These are phyloP conservation scores for Orbilia brochopaga DNA, from an alignment of 2,329 filamentous ascomycete species.

Conservation along the genomic window DNA sequence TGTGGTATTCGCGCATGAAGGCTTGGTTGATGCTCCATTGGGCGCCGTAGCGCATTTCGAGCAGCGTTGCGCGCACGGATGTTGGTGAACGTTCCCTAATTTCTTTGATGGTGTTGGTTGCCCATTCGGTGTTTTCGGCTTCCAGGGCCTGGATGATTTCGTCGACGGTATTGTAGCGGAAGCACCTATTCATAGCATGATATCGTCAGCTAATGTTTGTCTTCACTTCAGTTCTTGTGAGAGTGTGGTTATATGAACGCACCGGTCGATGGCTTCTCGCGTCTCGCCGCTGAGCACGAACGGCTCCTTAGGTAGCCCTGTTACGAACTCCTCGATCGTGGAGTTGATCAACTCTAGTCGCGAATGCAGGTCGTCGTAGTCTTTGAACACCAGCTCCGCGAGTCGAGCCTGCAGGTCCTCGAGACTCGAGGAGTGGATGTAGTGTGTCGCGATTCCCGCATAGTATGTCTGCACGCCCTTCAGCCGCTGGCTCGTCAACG, in stretches of 20 bases:
- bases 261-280: slow-evolving; percentile 79
- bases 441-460: slow-evolving; percentile 91
- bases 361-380: slow-evolving; percentile 69
- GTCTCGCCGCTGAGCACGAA: slow-evolving; percentile 72
- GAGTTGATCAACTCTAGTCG: slow-evolving; percentile 77
- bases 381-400: slow-evolving; percentile 85
- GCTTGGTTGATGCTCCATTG: slow-evolving; percentile 82
- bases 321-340: slow-evolving; percentile 90
- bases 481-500: slow-evolving; percentile 83
- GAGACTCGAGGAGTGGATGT: slow-evolving; percentile 88
- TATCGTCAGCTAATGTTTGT: neutral
- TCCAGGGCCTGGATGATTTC: slow-evolving; percentile 74
- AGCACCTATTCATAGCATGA: slow-evolving; percentile 62
- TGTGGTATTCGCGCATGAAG: slow-evolving; percentile 83
- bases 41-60: slow-evolving; percentile 77
- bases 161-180: slow-evolving; percentile 69
- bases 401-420: slow-evolving; percentile 82
- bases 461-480: slow-evolving; percentile 79
- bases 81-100: slow-evolving; percentile 82
- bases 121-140: slow-evolving; percentile 68
- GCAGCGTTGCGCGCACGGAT: slow-evolving; percentile 80
- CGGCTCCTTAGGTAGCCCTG: slow-evolving; percentile 75
- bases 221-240: no score
- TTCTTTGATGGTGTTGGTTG: slow-evolving; percentile 74
- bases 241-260: neutral